phyloP scores from a whole-genome alignment of 495 filamentous ascomycete species.

The Daldinia caldariorum region DNA sequence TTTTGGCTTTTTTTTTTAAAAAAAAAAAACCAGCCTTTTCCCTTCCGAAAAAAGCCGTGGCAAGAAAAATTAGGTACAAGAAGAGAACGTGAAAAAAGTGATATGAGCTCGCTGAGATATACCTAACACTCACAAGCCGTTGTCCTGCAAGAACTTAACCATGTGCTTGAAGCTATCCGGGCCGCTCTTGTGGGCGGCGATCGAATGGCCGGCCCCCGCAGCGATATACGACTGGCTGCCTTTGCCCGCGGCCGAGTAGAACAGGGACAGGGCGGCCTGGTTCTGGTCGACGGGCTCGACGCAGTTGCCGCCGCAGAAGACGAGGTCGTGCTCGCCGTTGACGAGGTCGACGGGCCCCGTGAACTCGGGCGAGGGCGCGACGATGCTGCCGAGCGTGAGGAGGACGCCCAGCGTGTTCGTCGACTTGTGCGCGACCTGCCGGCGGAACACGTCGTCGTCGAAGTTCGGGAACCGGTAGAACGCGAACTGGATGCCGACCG shows the following conservation, averaged over 20 bases:
- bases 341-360: constrained; percentile 46
- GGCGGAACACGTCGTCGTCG: constrained; percentile 10
- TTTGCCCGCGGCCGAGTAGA: no score
- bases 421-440: constrained; percentile 41
- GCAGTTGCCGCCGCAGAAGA: constrained; percentile 47
- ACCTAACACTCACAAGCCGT: constrained; percentile 9
- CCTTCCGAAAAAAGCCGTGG: no score
- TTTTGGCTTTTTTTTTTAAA: no score
- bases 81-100: no score
- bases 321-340: constrained; percentile 47
- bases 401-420: constrained; percentile 42
- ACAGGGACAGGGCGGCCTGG: not conserved
- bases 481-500: constrained; percentile 15
- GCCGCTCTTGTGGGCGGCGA: constrained; percentile 15
- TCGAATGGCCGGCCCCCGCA: constrained; percentile 16
- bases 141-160: constrained; percentile 18
- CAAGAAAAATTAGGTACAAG: no score
- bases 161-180: constrained; percentile 26
- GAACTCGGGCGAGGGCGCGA: constrained; percentile 31
- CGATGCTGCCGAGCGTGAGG: constrained; percentile 25
- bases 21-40: no score
- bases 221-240: constrained; percentile 7
- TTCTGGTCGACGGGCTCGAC: constrained; percentile 25
- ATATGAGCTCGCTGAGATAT: no score
- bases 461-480: constrained; percentile 15